These are phyloP conservation scores for Saccharomycopsis javanensis DNA, from an alignment of 805 yeast genomes.

Conservation along the genomic window DNA sequence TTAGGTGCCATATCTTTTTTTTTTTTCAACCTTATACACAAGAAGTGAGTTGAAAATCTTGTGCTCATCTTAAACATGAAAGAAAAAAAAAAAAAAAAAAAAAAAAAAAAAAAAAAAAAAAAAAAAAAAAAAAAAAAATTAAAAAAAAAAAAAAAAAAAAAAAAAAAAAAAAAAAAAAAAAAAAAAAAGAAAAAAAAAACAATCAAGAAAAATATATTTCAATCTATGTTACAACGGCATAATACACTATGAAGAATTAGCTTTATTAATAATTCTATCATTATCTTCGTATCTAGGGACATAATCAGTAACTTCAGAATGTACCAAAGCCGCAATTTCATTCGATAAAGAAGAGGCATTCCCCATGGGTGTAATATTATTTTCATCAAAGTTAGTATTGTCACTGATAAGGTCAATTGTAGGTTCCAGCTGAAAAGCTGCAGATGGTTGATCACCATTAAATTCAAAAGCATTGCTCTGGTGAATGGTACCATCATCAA, in stretches of 20 bases:
- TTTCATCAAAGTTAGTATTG: not conserved
- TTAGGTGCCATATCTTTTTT: too few relatives aligned
- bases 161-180: too few relatives aligned
- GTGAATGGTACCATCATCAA: not conserved
- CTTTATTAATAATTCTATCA: not conserved
- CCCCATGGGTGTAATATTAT: not conserved
- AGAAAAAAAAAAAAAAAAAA: too few relatives aligned
- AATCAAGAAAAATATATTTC: not conserved
- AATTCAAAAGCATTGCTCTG: not conserved
- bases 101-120: too few relatives aligned
- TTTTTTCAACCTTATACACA: too few relatives aligned
- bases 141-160: too few relatives aligned
- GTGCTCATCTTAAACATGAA: too few relatives aligned
- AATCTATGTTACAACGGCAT: not conserved
- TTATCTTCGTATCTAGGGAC: slow-evolving; percentile 15
- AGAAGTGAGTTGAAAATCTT: too few relatives aligned
- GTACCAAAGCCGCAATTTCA: not conserved
- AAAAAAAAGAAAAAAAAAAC: not conserved
- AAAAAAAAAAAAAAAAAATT: too few relatives aligned
- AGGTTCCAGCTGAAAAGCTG: not conserved
- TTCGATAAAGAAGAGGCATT: not conserved
- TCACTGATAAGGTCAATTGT: not conserved
- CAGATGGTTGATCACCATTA: too few relatives aligned
- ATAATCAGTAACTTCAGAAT: slow-evolving; percentile 13
- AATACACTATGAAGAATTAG: too few relatives aligned